phyloP scores from a whole-genome alignment of 805 yeast species.

The Metschnikowia shivogae region DNA sequence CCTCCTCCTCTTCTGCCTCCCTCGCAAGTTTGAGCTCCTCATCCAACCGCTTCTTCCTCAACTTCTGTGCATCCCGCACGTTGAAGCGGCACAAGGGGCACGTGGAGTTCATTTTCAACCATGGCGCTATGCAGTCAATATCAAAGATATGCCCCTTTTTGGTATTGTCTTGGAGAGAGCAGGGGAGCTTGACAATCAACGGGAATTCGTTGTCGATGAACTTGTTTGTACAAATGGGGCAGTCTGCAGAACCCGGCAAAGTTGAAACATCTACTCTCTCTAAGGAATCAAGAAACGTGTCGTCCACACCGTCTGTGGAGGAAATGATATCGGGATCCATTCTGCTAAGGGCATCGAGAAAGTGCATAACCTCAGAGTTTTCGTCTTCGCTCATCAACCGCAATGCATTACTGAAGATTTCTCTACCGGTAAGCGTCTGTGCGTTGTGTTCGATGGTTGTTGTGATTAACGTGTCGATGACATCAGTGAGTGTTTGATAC shows the following conservation, averaged over 20 bases:
- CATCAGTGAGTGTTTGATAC: slow-evolving; percentile 29
- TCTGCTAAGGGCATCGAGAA: slow-evolving; percentile 22
- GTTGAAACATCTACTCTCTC: slow-evolving; percentile 52
- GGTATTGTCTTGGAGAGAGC: slow-evolving; percentile 39
- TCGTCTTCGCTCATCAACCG: slow-evolving; percentile 27
- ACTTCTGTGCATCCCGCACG: slow-evolving; percentile 41
- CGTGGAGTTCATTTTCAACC: slow-evolving; percentile 70
- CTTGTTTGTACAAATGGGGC: slow-evolving; percentile 80
- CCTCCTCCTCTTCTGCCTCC: slow-evolving; percentile 49
- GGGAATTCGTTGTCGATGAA: slow-evolving; percentile 75
- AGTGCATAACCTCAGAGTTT: slow-evolving; percentile 27
- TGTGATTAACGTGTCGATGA: slow-evolving; percentile 34
- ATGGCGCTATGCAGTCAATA: slow-evolving; percentile 84
- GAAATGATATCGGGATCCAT: slow-evolving; percentile 7
- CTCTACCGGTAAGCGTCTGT: slow-evolving; percentile 14
- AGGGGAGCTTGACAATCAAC: slow-evolving; percentile 69
- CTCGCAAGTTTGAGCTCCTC: slow-evolving; percentile 33
- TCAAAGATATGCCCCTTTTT: slow-evolving; percentile 66
- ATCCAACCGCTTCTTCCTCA: slow-evolving; percentile 28
- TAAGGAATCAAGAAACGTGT: slow-evolving; percentile 67
- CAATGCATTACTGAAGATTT: slow-evolving; percentile 31
- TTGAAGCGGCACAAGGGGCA: slow-evolving; percentile 88
- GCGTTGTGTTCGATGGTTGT: slow-evolving; percentile 11
- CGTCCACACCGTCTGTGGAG: slow-evolving; percentile 52
- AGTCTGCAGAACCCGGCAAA: slow-evolving; percentile 52